Evolutionary conservation across 345 rosid genomes (phyloP), one percentile per base, ranked within the genome.

Genomic region (Angophora floribunda): DNA sequence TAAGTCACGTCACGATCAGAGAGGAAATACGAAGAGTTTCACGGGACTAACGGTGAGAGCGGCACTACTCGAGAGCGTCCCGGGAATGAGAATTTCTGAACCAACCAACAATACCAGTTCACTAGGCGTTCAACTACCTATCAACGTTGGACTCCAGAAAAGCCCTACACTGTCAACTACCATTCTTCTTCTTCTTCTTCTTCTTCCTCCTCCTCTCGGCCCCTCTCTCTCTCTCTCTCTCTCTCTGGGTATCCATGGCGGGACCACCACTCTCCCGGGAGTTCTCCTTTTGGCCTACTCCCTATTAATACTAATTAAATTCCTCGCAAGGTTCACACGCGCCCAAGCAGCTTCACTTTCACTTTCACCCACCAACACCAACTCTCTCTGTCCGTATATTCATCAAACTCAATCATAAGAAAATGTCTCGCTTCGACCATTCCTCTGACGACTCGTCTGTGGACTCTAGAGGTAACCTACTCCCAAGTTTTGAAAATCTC

Each of bases 361-460:
- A 44, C 26, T 49, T 50, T 55, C 84, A 3, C 87, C 84, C 67
- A 53, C 55, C 24, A 30, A 15, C 67, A 12, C 67, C 67, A 63
- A 10, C 82, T 41, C 16, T 24, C 47, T 24, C 21, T 32, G 52
- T 87, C 89, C 50, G 47, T 65, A 10, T 49, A 17, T 44, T 57
- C 89, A 55, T 47, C 28, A 82, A 87, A 26, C 51, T 70, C 88
- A 87, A 67, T 75, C 82, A 10, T 36, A 36, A 36, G 4, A 24
- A 30, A 41, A 92, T 92, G 93, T 89, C 90, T 59, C 89, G 87
- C 87, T 67, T 87, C 22, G 88, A 88, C 45, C 86, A 87, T 47
- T 91, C 90, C 85, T 86, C 87, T 52, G 80, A 88, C 59, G 87
- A 57, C 67, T 51, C 86, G 13, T 84, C 88, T 17, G 85, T 55